Percentiles rank a stretch among this genome's conserved stretches.
phyloP scores from a whole-genome alignment of 1,284 basidiomycete genomes.

The Leccinum solheimii region DNA sequence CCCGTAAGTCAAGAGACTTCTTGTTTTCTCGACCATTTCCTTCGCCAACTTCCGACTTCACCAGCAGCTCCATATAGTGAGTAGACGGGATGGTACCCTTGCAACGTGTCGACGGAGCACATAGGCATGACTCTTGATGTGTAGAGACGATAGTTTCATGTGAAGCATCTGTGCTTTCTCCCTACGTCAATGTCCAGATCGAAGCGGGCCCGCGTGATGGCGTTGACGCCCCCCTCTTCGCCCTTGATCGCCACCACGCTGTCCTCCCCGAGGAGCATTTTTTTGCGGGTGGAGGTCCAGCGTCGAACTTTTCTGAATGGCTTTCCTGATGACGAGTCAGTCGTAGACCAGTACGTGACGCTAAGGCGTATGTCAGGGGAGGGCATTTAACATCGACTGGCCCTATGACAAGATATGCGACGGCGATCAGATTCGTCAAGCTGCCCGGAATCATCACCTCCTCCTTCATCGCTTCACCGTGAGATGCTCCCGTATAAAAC shows the following conservation, averaged over 20 bases:
- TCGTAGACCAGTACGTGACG: conserved; percentile 20
- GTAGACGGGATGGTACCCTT: background rate
- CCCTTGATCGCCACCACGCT: conserved; percentile 23
- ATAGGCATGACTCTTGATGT: background rate
- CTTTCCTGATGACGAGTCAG: conserved; percentile 24
- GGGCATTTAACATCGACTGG: conserved; percentile 17
- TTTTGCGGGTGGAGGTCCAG: conserved; percentile 21
- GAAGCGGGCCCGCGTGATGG: conserved; percentile 14
- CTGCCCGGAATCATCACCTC: conserved; percentile 21
- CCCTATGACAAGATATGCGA: conserved; percentile 25
- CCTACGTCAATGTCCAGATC: conserved; percentile 16
- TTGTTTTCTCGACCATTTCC: background rate
- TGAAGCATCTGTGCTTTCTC: conserved; percentile 52
- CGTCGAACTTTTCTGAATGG: conserved; percentile 12
- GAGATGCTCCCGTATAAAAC: conserved; percentile 21
- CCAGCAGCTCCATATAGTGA: background rate
- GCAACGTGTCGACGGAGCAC: background rate
- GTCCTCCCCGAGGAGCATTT: conserved; percentile 20
- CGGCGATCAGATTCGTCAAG: conserved; percentile 18
- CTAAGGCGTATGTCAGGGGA: conserved; percentile 18
- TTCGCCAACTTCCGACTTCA: background rate
- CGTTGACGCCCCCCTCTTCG: conserved; percentile 13
- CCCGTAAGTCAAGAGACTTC: background rate
- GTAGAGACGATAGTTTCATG: conserved; percentile 61
- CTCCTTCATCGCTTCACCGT: conserved; percentile 17